phyloP scores from a whole-genome alignment of 768 basidiomycete species.

The Boletus rubropictus region DNA sequence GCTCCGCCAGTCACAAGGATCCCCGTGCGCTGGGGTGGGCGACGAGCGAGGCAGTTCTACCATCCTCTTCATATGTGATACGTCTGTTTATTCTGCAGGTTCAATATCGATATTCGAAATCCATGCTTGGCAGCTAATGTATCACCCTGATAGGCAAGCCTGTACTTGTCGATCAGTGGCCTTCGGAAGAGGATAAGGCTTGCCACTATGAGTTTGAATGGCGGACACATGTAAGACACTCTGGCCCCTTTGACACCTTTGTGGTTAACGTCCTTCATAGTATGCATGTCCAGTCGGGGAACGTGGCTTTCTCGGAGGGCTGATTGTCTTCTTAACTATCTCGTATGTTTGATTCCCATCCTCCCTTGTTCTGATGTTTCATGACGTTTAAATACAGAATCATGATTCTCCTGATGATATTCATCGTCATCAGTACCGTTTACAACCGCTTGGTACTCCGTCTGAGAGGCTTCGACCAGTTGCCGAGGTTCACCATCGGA shows the following conservation, averaged over 20 bases:
- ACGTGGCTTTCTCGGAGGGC: slow-evolving; percentile 43
- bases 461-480: slow-evolving; percentile 64
- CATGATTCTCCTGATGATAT: slow-evolving; percentile 52
- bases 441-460: slow-evolving; percentile 77
- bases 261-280: slow-evolving; percentile 29
- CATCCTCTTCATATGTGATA: slow-evolving; percentile 75
- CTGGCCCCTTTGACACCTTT: background rate
- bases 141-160: slow-evolving; percentile 36
- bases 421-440: slow-evolving; percentile 61
- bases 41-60: slow-evolving; percentile 53
- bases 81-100: slow-evolving; percentile 52
- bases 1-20: slow-evolving; percentile 57
- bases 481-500: slow-evolving; percentile 52
- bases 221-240: slow-evolving; percentile 63
- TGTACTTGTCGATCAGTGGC: slow-evolving; percentile 58
- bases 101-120: background rate
- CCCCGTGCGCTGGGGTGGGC: slow-evolving; percentile 47
- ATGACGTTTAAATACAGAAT: slow-evolving; percentile 35
- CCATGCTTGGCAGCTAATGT: background rate
- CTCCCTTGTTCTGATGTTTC: background rate
- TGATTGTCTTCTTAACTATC: slow-evolving; percentile 52
- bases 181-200: slow-evolving; percentile 52
- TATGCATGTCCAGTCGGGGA: slow-evolving; percentile 69
- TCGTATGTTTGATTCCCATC: slow-evolving; percentile 41
- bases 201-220: slow-evolving; percentile 83